Evolutionary conservation across 768 basidiomycete genomes (phyloP).

Genomic region (Mycena haematopus): DNA sequence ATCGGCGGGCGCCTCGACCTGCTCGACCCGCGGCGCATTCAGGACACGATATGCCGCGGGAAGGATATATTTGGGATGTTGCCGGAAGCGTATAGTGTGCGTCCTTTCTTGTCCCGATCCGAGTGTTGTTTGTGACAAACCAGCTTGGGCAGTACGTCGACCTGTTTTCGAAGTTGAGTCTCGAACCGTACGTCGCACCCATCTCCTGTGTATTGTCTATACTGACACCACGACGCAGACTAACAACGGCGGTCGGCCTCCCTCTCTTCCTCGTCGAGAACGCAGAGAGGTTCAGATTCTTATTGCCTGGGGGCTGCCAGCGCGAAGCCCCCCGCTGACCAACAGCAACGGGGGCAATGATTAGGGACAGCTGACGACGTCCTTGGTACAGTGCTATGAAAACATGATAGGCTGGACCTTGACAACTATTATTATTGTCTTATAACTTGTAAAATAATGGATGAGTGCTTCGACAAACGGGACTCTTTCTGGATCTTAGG

Average conservation of each 20-base stretch:
- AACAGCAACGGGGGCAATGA: too few relatives aligned
- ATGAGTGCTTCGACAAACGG: too few relatives aligned
- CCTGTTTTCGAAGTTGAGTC: constrained; percentile 57
- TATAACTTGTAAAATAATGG: too few relatives aligned
- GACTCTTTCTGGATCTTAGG: too few relatives aligned
- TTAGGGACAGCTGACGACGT: too few relatives aligned
- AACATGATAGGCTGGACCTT: too few relatives aligned
- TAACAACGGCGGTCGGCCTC: constrained; percentile 56
- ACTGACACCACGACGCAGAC: constrained; percentile 31
- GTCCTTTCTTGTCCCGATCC: constrained; percentile 31
- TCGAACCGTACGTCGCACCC: constrained; percentile 50
- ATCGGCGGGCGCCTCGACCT: constrained; percentile 55
- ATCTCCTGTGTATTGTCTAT: too few relatives aligned
- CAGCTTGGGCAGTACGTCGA: constrained; percentile 51
- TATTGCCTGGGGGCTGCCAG: constrained; percentile 61
- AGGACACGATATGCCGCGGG: constrained; percentile 62
- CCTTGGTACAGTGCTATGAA: too few relatives aligned
- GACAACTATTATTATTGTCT: not conserved
- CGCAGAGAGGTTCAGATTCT: constrained; percentile 54
- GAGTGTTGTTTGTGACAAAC: not conserved
- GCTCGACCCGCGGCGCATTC: constrained; percentile 58
- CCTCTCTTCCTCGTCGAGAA: constrained; percentile 60
- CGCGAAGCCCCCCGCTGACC: constrained; percentile 37
- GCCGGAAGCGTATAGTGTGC: constrained; percentile 64
- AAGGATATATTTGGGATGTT: constrained; percentile 72